phyloP scores from a whole-genome alignment of 495 filamentous ascomycete species.

The Hypoxylon trugodes region DNA sequence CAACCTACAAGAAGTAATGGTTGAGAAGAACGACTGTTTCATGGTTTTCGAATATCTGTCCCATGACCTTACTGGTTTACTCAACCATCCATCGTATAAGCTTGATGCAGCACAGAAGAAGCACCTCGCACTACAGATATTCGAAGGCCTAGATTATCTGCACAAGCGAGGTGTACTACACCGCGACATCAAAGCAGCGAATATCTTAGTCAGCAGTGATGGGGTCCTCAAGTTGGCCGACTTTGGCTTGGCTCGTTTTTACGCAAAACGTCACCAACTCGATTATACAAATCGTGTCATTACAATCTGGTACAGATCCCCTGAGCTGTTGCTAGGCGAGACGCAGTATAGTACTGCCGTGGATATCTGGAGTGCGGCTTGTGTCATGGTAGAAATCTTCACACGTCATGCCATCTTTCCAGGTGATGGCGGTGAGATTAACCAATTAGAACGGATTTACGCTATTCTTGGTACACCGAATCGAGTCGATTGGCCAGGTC shows the following conservation, averaged over 20 bases:
- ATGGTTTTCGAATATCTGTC: slow-evolving; percentile 99
- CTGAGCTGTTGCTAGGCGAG: slow-evolving; percentile 92
- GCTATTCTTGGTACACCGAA: slow-evolving; percentile 91
- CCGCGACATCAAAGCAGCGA: slow-evolving; percentile 94
- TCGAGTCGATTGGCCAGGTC: slow-evolving; percentile 81
- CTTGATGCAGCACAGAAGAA: slow-evolving; percentile 91
- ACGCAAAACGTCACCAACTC: slow-evolving; percentile 88
- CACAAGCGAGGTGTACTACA: slow-evolving; percentile 94
- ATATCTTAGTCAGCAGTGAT: slow-evolving; percentile 89
- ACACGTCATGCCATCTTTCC: slow-evolving; percentile 94
- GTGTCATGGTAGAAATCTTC: slow-evolving; percentile 97
- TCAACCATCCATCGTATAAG: slow-evolving; percentile 94
- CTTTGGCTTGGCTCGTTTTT: slow-evolving; percentile 97
- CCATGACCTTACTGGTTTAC: slow-evolving; percentile 75
- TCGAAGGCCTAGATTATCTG: slow-evolving; percentile 92
- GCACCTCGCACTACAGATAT: slow-evolving; percentile 90
- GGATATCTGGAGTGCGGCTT: slow-evolving; percentile 97
- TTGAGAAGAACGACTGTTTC: slow-evolving; percentile 97
- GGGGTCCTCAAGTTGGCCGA: slow-evolving; percentile 93
- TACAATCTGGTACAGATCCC: slow-evolving; percentile 95
- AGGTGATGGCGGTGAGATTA: slow-evolving; percentile 92
- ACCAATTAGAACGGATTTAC: slow-evolving; percentile 95
- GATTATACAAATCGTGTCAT: slow-evolving; percentile 99
- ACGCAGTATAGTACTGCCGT: slow-evolving; percentile 94
- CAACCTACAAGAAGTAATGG: slow-evolving; percentile 92